Base-by-base conservation (phyloP, 495 filamentous ascomycete genomes). In the Talaromyces proteolyticus region DNA sequence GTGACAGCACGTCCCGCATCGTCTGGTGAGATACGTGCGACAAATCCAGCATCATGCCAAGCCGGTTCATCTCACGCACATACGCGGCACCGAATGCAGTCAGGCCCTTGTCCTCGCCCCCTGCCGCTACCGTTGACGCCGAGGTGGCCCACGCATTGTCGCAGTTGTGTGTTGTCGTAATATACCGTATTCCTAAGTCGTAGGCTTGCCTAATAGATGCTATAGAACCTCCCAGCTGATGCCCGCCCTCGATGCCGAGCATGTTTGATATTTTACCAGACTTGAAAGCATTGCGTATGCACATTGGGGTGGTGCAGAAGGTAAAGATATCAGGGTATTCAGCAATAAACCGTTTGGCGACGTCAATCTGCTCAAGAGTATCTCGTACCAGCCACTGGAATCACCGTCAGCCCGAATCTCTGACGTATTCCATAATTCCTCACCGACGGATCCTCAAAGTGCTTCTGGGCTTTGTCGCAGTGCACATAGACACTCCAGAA, bases 81-180 rank as follows among this genome's bases (percentile, higher is more conserved):
- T 95, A 66, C 3, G 69, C 56, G 37, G 73, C 69, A 17, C 92
- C 93, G 7, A 69, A 77, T 2, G 73, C 65, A 51, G 84, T 89
- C n/a, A 96, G 68, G 3, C 88, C 88, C 24, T 67, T 69, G 29
- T 65, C 65, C 3, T 74, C 46, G 10, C 59, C 60, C 6, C 74
- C 73, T 17, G 60, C 63, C 21, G 43, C 23, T 6, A 45, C 43
- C 6, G 43, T 45, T 12, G 43, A 45, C 3, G 43, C 43, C 19
- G 43, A 24, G 1, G 43, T 45, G 14, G 43, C 43, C 20, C 20
- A 45, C 16, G 43, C 21, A 50, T 66, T 70, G 26, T 70, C 59
- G 44, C 65, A 63, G 44, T 66, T 69, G 43, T 67, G 62, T 14
- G 68, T 64, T 2, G 64, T 40, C 6, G 68, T 70, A 19, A 64